Conservation (phyloP, 129 eudicot species). For the Daucus carota region DH1_v3.0 NC_030386.2:34123001-34123500, state of each 20-base stretch:
- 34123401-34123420: neutral
- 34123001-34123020: slow-evolving; percentile 89
- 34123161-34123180: neutral
- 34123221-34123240: neutral
- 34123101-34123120: neutral
- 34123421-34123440: neutral
- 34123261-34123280: neutral
- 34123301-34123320: neutral
- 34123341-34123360: neutral
- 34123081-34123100: slow-evolving; percentile 69
- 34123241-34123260: neutral
- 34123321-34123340: neutral
- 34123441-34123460: neutral
- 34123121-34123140: neutral
- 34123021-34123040: slow-evolving; percentile 98
- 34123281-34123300: neutral
- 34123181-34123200: neutral
- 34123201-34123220: neutral
- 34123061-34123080: slow-evolving; percentile 98
- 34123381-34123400: neutral
- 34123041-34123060: slow-evolving; percentile 99
- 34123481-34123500: too few species aligned
- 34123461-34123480: neutral
- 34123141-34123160: neutral
- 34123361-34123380: neutral